A percentile compares a stretch with the other conserved stretches of the same genome.
phyloP scores from a whole-genome alignment of 306 rosid genomes.

The Sechiopsis laciniata region DNA sequence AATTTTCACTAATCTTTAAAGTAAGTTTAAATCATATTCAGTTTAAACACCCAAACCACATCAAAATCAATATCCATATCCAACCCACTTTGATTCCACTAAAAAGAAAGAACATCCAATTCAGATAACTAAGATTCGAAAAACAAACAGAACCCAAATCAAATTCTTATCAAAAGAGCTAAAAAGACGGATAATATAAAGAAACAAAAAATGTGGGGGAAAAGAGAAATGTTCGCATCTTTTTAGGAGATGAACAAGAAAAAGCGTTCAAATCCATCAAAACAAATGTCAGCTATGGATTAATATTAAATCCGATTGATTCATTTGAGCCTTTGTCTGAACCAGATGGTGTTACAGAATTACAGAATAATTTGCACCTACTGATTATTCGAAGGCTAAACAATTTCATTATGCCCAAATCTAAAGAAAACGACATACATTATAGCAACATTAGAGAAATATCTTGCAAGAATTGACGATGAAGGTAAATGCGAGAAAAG shows the following conservation, averaged over 20 bases:
- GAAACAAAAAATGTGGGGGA: background rate
- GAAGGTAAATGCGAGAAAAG: background rate
- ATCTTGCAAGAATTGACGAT: background rate
- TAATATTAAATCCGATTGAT: background rate
- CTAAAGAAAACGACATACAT: background rate
- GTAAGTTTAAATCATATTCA: background rate
- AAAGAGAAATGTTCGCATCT: constrained; percentile 18
- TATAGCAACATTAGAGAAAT: background rate
- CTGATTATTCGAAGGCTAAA: constrained; percentile 31
- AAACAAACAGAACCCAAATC: background rate
- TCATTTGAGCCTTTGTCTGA: constrained; percentile 38
- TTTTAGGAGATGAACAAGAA: constrained; percentile 25
- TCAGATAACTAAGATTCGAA: background rate
- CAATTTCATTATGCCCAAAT: background rate
- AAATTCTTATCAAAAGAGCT: background rate
- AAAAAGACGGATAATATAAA: background rate
- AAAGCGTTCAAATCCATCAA: constrained; percentile 19
- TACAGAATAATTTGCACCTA: background rate
- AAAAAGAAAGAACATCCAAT: background rate
- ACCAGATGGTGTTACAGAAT: constrained; percentile 27
- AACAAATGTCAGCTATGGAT: constrained; percentile 14
- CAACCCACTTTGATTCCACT: background rate
- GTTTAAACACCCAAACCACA: background rate
- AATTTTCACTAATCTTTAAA: background rate
- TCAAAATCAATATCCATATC: background rate